Evolutionary conservation across 2,329 filamentous ascomycete species (phyloP).

Genomic region (Thelonectria olida): DNA sequence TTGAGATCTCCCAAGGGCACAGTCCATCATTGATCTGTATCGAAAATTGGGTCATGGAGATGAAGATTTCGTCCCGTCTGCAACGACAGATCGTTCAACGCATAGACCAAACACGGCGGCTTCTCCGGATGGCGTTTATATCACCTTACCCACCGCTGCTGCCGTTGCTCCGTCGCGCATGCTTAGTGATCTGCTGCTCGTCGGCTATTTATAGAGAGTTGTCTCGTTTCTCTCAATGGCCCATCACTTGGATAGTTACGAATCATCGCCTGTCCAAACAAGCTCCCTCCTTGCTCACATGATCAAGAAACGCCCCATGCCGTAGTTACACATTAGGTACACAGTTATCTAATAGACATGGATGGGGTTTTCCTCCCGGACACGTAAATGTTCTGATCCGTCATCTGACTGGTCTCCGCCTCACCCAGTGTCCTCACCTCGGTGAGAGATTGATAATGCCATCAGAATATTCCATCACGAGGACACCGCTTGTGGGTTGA

Average conservation of each 20-base stretch:
- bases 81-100: not conserved
- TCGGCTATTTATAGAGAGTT: not conserved
- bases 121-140: not conserved
- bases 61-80: not conserved
- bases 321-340: too few relatives aligned
- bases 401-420: not conserved
- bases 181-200: not conserved
- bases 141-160: not conserved
- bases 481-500: constrained; percentile 7
- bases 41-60: not conserved
- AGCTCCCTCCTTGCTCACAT: not conserved
- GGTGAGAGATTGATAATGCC: not conserved
- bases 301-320: not conserved
- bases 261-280: not conserved
- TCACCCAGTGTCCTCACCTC: not conserved
- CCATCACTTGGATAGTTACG: too few relatives aligned
- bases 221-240: not conserved
- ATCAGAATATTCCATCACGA: not conserved
- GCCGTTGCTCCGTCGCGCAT: not conserved
- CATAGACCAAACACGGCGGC: not conserved
- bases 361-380: not conserved
- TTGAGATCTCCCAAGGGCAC: constrained; percentile 2
- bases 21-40: constrained; percentile 1
- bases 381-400: not conserved
- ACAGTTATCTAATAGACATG: not conserved